A percentile compares a stretch with the other conserved stretches of the same genome.
These are phyloP conservation scores for Phytophthora tubulina DNA, from an alignment of 352 stramenopile genomes.

Conservation along the genomic window DNA sequence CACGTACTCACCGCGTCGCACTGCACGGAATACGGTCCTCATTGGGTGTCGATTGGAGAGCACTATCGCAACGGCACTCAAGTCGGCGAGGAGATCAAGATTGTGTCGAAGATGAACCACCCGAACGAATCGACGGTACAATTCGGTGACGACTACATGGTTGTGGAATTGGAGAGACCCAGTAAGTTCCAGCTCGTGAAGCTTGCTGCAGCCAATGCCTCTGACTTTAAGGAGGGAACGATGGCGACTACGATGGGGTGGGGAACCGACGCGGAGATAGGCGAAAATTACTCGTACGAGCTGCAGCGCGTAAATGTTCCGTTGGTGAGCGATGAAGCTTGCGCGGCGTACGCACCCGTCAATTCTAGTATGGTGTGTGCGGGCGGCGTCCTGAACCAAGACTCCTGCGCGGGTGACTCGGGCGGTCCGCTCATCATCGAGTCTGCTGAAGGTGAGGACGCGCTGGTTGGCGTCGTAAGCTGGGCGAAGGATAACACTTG, in stretches of 20 bases:
- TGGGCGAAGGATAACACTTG: too few species aligned
- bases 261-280: slow-evolving; percentile 33
- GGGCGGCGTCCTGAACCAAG: slow-evolving; percentile 29
- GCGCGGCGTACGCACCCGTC: slow-evolving; percentile 28
- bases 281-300: slow-evolving; percentile 31
- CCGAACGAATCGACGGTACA: slow-evolving; percentile 15
- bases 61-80: slow-evolving; percentile 30
- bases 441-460: too few species aligned
- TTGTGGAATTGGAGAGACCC: slow-evolving; percentile 52
- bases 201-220: slow-evolving; percentile 32
- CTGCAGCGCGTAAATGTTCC: slow-evolving; percentile 50
- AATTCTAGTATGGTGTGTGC: slow-evolving; percentile 62
- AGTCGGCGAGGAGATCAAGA: slow-evolving; percentile 24
- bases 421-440: too few species aligned
- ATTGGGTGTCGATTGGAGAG: slow-evolving; percentile 12
- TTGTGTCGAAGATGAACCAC: slow-evolving; percentile 28
- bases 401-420: too few species aligned
- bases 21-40: slow-evolving; percentile 1
- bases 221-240: slow-evolving; percentile 35
- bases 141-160: slow-evolving; percentile 41
- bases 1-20: slow-evolving; percentile 25
- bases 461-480: too few species aligned
- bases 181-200: slow-evolving; percentile 43
- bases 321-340: slow-evolving; percentile 43
- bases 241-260: slow-evolving; percentile 46